Conservation (phyloP, 2,329 filamentous ascomycete genomes). For the Botrytis paeoniae region DNA sequence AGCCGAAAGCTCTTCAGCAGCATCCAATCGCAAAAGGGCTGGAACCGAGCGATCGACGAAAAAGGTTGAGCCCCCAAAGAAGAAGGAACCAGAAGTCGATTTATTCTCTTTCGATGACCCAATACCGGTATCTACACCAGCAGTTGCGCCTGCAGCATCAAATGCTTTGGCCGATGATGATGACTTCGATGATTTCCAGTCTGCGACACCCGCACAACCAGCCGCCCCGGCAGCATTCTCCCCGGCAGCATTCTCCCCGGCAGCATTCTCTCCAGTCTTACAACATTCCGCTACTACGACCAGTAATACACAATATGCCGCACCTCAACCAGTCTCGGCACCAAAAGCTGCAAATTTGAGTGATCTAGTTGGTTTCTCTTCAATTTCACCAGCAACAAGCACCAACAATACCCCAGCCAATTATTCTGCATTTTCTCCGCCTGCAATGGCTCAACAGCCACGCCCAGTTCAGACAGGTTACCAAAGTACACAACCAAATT, state of each 20-base stretch:
- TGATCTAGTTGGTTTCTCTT: conserved; percentile 75
- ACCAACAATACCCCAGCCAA: conserved; percentile 55
- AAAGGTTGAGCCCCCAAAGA: conserved; percentile 69
- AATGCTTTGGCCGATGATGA: conserved; percentile 58
- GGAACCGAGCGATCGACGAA: conserved; percentile 50
- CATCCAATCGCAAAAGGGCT: conserved; percentile 40
- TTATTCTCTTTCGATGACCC: conserved; percentile 90
- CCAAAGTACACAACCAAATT: conserved; percentile 82
- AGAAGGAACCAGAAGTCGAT: conserved; percentile 86
- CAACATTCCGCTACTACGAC: conserved; percentile 51
- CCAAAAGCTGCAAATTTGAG: conserved; percentile 76
- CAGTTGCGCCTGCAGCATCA: conserved; percentile 44
- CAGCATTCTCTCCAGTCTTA: conserved; percentile 40
- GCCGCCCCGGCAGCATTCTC: conserved; percentile 44
- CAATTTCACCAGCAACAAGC: conserved; percentile 71
- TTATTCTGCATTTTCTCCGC: conserved; percentile 60
- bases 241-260: no score
- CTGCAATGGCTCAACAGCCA: conserved; percentile 43
- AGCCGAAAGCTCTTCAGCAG: conserved; percentile 30
- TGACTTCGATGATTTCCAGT: conserved; percentile 97
- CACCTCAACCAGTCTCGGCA: conserved; percentile 81
- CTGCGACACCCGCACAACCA: conserved; percentile 60
- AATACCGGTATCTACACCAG: conserved; percentile 45
- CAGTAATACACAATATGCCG: conserved; percentile 67
- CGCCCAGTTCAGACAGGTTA: conserved; percentile 57